Evolutionary conservation across 1,284 basidiomycete genomes (phyloP).

Genomic region (Rhodotorula mucilaginosa): DNA sequence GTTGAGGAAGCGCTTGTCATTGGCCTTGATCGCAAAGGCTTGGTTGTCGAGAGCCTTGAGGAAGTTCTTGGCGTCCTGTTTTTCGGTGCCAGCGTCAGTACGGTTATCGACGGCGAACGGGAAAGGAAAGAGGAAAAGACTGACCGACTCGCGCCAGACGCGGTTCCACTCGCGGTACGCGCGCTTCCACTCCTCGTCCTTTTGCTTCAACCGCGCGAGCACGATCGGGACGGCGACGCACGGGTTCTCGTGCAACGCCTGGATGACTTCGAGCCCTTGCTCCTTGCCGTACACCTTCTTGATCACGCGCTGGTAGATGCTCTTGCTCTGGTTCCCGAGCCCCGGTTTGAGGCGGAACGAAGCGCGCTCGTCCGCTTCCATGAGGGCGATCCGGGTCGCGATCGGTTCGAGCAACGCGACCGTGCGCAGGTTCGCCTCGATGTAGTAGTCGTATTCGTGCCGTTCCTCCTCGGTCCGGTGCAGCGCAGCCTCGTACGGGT

Average conservation of each 20-base stretch:
- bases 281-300: conserved; percentile 92
- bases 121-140: background rate
- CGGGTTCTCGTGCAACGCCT: conserved; percentile 89
- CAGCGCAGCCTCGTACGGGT: conserved; percentile 90
- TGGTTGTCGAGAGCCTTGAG: conserved; percentile 97
- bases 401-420: conserved; percentile 91
- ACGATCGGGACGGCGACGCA: conserved; percentile 89
- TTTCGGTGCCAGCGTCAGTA: conserved; percentile 54
- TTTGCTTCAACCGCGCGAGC: conserved; percentile 81
- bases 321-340: conserved; percentile 82
- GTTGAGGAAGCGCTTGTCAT: conserved; percentile 94
- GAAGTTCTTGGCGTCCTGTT: conserved; percentile 80
- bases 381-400: conserved; percentile 77
- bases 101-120: background rate
- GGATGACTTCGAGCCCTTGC: conserved; percentile 77
- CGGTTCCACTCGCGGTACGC: conserved; percentile 94
- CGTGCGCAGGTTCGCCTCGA: conserved; percentile 87
- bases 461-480: conserved; percentile 98
- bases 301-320: conserved; percentile 88
- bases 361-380: conserved; percentile 83
- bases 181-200: conserved; percentile 96
- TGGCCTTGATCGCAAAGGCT: conserved; percentile 87
- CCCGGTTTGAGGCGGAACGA: conserved; percentile 81
- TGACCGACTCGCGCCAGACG: conserved; percentile 77
- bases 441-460: conserved; percentile 96